These are phyloP conservation scores for Penicillium sp. DNA, from an alignment of 2,329 filamentous ascomycete genomes.

Conservation along the genomic window DNA sequence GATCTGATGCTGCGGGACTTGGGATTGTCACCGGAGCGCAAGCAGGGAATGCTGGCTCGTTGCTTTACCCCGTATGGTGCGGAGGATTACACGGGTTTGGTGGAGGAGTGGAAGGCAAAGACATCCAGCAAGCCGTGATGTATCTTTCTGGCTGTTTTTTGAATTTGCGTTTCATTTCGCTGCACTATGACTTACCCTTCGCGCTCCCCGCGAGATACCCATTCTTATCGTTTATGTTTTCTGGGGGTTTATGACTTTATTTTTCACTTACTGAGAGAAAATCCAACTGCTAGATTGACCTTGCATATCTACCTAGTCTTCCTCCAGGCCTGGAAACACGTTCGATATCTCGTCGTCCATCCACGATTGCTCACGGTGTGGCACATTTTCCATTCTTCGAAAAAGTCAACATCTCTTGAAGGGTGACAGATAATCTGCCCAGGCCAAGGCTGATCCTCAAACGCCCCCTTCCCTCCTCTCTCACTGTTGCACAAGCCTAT, in stretches of 20 bases:
- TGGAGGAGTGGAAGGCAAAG: constrained; percentile 42
- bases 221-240: not conserved
- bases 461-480: too few species aligned
- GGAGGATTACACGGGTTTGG: constrained; percentile 45
- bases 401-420: too few species aligned
- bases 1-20: constrained; percentile 69
- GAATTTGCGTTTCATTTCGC: not conserved
- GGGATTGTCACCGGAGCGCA: constrained; percentile 54
- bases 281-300: too few species aligned
- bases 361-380: too few species aligned
- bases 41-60: constrained; percentile 35
- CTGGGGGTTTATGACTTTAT: not conserved
- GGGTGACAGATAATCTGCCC: too few species aligned
- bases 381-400: too few species aligned
- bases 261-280: too few species aligned
- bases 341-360: too few species aligned
- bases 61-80: constrained; percentile 42
- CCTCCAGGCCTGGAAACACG: too few species aligned
- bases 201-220: constrained; percentile 21
- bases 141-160: not conserved
- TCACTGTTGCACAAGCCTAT: too few species aligned
- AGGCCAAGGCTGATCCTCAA: too few species aligned
- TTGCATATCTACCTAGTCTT: too few species aligned
- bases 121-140: not conserved
- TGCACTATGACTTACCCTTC: constrained; percentile 2